Conservation (phyloP, 2,329 filamentous ascomycete species). For the Fusarium sp. region DNA sequence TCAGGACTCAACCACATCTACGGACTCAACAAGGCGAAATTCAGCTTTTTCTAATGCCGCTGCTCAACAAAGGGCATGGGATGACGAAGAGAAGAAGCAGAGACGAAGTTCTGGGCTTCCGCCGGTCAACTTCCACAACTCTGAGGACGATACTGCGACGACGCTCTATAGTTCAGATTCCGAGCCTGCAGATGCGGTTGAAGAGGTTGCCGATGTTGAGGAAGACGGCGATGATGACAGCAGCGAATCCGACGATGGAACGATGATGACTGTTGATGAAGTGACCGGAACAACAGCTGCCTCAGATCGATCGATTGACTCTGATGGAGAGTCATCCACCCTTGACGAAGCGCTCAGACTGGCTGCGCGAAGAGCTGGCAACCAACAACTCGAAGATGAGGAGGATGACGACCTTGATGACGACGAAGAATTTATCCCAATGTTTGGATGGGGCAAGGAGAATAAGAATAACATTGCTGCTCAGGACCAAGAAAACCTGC, state of each 20-base stretch:
- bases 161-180: conserved; percentile 81
- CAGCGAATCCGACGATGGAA: conserved; percentile 78
- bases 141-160: conserved; percentile 75
- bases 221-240: conserved; percentile 60
- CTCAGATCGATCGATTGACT: conserved; percentile 70
- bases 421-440: conserved; percentile 78
- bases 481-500: conserved; percentile 58
- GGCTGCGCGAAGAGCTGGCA: conserved; percentile 81
- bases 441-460: conserved; percentile 80
- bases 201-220: conserved; percentile 67
- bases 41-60: conserved; percentile 57
- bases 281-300: conserved; percentile 76
- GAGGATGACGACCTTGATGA: conserved; percentile 66
- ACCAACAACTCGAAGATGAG: conserved; percentile 71
- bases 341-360: conserved; percentile 83
- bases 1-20: conserved; percentile 87
- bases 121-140: conserved; percentile 72
- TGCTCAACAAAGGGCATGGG: conserved; percentile 64
- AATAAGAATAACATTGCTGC: conserved; percentile 47
- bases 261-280: conserved; percentile 86
- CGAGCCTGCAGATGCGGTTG: conserved; percentile 66
- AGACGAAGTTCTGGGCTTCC: conserved; percentile 76
- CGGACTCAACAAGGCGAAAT: conserved; percentile 79
- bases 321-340: conserved; percentile 75
- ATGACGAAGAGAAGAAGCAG: conserved; percentile 71